A percentile compares a stretch with the other conserved stretches of the same genome.
These are phyloP conservation scores for Corrigiola litoralis DNA, from an alignment of 179 eudicot genomes.

Conservation along the genomic window DNA sequence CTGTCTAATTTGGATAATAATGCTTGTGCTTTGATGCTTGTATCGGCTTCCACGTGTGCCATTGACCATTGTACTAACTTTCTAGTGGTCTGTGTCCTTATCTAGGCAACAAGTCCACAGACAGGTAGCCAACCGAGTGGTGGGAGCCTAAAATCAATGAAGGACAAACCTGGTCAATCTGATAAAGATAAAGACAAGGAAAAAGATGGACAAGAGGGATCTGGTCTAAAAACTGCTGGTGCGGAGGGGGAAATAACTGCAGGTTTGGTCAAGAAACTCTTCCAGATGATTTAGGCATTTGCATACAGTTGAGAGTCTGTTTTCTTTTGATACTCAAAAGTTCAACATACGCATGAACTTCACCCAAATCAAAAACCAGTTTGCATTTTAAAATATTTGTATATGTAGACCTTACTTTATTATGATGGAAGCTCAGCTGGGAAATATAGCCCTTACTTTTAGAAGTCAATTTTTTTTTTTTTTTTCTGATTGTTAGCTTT, in stretches of 20 bases:
- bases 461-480: too few species aligned
- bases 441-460: too few species aligned
- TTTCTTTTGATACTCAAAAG: background rate
- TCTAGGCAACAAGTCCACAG: slow-evolving; percentile 95
- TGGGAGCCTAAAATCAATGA: slow-evolving; percentile 81
- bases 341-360: too few species aligned
- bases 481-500: too few species aligned
- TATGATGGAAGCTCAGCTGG: too few species aligned
- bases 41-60: background rate
- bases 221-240: slow-evolving; percentile 83
- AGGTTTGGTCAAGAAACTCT: slow-evolving; percentile 37
- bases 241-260: slow-evolving; percentile 95
- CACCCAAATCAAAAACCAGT: too few species aligned
- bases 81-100: background rate
- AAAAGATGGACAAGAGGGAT: slow-evolving; percentile 78
- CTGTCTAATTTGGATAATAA: background rate
- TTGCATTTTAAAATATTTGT: too few species aligned
- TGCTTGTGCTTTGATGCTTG: background rate
- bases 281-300: background rate
- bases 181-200: slow-evolving; percentile 52
- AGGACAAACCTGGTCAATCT: slow-evolving; percentile 56
- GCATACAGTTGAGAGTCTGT: background rate
- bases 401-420: too few species aligned
- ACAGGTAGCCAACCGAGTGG: slow-evolving; percentile 74
- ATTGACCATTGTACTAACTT: background rate